phyloP scores from a whole-genome alignment of 352 stramenopile genomes.

The Pythium guiyangense region DNA sequence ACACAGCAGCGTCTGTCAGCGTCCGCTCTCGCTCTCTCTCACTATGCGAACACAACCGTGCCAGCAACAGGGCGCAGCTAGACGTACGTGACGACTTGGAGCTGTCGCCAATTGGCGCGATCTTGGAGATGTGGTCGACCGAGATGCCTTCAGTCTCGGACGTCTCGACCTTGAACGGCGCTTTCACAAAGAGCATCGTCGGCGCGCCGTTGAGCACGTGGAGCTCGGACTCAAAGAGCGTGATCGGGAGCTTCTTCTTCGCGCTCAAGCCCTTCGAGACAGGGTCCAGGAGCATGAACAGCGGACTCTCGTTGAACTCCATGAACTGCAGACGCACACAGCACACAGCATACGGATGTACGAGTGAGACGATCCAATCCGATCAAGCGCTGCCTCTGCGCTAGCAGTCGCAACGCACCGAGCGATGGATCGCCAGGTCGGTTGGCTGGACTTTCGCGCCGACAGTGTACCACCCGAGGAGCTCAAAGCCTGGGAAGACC shows the following conservation, averaged over 20 bases:
- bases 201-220: constrained; percentile 80
- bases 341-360: neutral
- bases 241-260: constrained; percentile 88
- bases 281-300: constrained; percentile 77
- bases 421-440: constrained; percentile 72
- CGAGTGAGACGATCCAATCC: neutral
- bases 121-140: constrained; percentile 89
- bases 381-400: neutral
- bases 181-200: constrained; percentile 89
- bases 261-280: constrained; percentile 51
- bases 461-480: constrained; percentile 88
- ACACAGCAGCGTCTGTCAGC: neutral
- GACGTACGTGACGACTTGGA: constrained; percentile 66
- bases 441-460: constrained; percentile 61
- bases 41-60: neutral
- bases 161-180: constrained; percentile 85
- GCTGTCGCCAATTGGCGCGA: constrained; percentile 59
- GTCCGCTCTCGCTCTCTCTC: neutral
- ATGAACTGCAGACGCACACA: constrained; percentile 42
- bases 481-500: constrained; percentile 84
- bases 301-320: constrained; percentile 84
- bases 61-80: constrained; percentile 6
- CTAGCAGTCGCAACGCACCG: constrained; percentile 26
- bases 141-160: constrained; percentile 84
- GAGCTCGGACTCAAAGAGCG: constrained; percentile 83